phyloP scores from a whole-genome alignment of 805 yeast species.

The Grigorovia transvaalensis region DNA sequence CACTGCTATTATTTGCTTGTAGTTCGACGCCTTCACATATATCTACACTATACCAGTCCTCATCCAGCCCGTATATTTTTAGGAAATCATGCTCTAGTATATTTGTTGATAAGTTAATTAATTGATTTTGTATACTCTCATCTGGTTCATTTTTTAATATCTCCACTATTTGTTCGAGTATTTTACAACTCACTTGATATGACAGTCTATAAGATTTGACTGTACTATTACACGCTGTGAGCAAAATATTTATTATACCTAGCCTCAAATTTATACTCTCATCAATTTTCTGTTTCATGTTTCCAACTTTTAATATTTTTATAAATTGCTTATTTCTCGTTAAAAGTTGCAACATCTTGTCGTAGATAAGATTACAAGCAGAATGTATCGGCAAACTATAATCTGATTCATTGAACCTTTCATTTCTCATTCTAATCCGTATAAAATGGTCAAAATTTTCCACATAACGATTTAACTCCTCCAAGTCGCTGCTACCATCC shows the following conservation, averaged over 20 bases:
- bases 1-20: neutral
- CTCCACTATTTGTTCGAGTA: neutral
- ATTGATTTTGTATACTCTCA: neutral
- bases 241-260: conserved; percentile 10
- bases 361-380: neutral
- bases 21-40: neutral
- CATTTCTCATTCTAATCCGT: neutral
- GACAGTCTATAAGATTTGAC: neutral
- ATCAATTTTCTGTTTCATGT: conserved; percentile 25
- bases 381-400: neutral
- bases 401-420: neutral
- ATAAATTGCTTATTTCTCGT: conserved; percentile 19
- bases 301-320: conserved; percentile 24
- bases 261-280: conserved; percentile 15
- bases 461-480: neutral
- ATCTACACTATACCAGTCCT: neutral
- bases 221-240: conserved; percentile 1
- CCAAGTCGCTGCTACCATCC: neutral
- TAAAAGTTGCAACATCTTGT: conserved; percentile 11
- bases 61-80: neutral
- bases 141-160: neutral
- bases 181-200: neutral
- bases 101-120: neutral
- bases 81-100: neutral
- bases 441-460: neutral